These are phyloP conservation scores for Mycena citricolor DNA, from an alignment of 1,284 basidiomycete genomes.

Conservation along the genomic window DNA sequence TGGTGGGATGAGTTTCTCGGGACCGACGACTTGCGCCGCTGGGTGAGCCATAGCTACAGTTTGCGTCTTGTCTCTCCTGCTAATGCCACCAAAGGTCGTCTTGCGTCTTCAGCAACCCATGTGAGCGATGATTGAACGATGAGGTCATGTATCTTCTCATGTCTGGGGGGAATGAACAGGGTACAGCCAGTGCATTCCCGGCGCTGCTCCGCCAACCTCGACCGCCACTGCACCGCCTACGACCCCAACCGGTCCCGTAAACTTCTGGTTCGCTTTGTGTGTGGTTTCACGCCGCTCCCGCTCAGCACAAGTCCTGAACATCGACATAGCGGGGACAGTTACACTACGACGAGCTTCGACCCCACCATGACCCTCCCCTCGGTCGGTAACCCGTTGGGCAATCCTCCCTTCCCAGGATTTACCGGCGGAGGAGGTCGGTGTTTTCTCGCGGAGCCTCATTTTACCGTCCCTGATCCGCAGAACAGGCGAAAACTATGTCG, in stretches of 20 bases:
- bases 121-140: conserved; percentile 37
- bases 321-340: conserved; percentile 52
- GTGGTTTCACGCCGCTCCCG: conserved; percentile 13
- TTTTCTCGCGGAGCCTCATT: too few relatives aligned
- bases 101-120: conserved; percentile 27
- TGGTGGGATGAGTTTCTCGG: conserved; percentile 43
- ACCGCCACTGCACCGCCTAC: conserved; percentile 25
- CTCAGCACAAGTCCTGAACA: not conserved
- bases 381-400: conserved; percentile 53
- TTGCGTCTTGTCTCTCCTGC: not conserved
- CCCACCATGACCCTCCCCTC: conserved; percentile 41
- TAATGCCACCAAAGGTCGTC: not conserved
- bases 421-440: conserved; percentile 44
- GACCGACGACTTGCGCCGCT: conserved; percentile 38
- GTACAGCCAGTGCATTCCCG: conserved; percentile 46
- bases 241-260: conserved; percentile 26
- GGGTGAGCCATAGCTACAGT: conserved; percentile 31
- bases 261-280: conserved; percentile 55
- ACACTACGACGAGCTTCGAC: conserved; percentile 55
- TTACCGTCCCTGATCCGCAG: not conserved
- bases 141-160: not conserved
- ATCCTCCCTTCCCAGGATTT: conserved; percentile 57
- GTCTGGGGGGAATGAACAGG: conserved; percentile 32
- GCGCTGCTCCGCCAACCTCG: conserved; percentile 29
- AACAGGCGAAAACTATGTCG: conserved; percentile 56